A percentile compares a stretch with the other conserved stretches of the same genome.
Evolutionary conservation across 2,329 filamentous ascomycete genomes (phyloP).

Genomic region (Mariannaea sp.): DNA sequence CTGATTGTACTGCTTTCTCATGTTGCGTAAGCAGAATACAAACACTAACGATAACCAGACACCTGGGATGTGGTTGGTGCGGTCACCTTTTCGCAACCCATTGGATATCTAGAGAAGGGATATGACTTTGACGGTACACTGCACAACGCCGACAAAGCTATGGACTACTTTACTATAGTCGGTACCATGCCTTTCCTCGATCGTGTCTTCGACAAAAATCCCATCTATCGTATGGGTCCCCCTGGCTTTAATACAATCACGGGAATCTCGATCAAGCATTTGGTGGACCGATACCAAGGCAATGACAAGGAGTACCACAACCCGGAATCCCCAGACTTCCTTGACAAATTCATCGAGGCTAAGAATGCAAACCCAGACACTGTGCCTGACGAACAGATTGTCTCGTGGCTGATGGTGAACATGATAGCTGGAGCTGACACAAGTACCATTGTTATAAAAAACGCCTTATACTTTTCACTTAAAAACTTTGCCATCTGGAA

Average conservation of each 20-base stretch:
- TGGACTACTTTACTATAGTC: slow-evolving; percentile 41
- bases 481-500: slow-evolving; percentile 27
- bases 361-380: slow-evolving; percentile 41
- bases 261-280: slow-evolving; percentile 37
- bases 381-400: slow-evolving; percentile 43
- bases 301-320: slow-evolving; percentile 37
- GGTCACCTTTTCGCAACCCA: slow-evolving; percentile 47
- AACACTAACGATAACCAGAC: slow-evolving; percentile 16
- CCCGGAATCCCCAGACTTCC: slow-evolving; percentile 40
- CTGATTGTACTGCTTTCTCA: background rate
- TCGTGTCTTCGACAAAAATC: slow-evolving; percentile 47
- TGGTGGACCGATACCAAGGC: slow-evolving; percentile 38
- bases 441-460: background rate
- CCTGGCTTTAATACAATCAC: slow-evolving; percentile 39
- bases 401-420: slow-evolving; percentile 44
- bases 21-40: background rate
- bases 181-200: slow-evolving; percentile 43
- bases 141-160: slow-evolving; percentile 36
- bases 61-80: slow-evolving; percentile 50
- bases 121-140: slow-evolving; percentile 47
- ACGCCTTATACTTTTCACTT: slow-evolving; percentile 16
- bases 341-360: slow-evolving; percentile 49
- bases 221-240: slow-evolving; percentile 41
- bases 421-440: background rate
- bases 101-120: slow-evolving; percentile 48